Percentiles rank a stretch among this genome's conserved stretches.
Conservation (phyloP, 768 basidiomycete genomes). For the Porphyrellus cyaneotinctus region DNA sequence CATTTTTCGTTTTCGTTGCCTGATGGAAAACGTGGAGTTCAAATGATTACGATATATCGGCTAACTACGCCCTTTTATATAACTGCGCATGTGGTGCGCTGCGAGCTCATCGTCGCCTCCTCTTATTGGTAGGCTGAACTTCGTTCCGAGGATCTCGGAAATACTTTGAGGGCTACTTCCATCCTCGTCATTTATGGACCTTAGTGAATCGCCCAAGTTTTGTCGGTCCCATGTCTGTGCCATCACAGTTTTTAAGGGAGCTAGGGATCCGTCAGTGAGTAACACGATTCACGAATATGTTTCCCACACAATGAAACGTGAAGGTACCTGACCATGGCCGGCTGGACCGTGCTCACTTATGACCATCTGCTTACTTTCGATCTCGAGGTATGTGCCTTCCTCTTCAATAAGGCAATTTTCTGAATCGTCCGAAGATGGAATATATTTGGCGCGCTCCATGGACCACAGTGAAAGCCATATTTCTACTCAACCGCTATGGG, state of each 20-base stretch:
- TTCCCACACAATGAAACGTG: neutral
- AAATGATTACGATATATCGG: too few relatives aligned
- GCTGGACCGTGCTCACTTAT: constrained; percentile 8
- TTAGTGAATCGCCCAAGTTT: neutral
- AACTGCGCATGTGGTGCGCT: neutral
- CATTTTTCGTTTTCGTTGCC: too few relatives aligned
- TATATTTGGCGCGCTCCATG: constrained; percentile 13
- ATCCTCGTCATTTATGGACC: neutral
- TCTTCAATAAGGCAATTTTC: neutral
- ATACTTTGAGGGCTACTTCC: too few relatives aligned
- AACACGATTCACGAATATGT: neutral
- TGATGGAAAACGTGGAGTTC: too few relatives aligned
- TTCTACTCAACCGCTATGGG: constrained; percentile 21
- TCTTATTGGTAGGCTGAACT: neutral
- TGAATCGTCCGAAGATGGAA: neutral
- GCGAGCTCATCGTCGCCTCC: neutral
- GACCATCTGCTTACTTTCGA: constrained; percentile 17
- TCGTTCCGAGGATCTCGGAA: neutral
- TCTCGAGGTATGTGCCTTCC: constrained; percentile 11
- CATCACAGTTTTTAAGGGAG: neutral
- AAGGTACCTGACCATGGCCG: constrained; percentile 3
- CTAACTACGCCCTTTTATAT: neutral
- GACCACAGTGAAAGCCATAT: constrained; percentile 8
- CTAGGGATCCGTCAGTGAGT: constrained; percentile 5
- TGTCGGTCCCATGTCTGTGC: neutral